Conservation (phyloP, 257 asterid species). For the Jacaranda copaia region DNA sequence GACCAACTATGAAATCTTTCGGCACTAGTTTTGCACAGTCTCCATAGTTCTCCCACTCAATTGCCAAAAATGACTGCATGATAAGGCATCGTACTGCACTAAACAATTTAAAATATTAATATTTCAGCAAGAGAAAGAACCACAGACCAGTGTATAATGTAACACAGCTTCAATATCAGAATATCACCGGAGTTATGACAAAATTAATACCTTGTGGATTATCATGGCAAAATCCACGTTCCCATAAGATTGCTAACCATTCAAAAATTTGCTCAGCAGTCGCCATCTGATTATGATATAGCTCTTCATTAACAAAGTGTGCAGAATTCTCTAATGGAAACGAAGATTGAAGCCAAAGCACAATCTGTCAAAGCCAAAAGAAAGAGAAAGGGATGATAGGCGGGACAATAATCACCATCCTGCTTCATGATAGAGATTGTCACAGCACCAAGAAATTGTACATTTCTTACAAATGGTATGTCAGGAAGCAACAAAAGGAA, state of each 20-base stretch:
- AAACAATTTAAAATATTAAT: constrained; percentile 19
- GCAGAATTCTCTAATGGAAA: constrained; percentile 48
- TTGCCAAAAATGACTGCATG: constrained; percentile 84
- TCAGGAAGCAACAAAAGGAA: constrained; percentile 14
- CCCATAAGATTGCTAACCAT: constrained; percentile 91
- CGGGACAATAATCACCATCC: constrained; percentile 22
- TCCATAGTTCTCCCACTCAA: constrained; percentile 68
- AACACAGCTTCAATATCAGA: constrained; percentile 27
- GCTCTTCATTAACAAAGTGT: constrained; percentile 47
- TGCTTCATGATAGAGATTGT: constrained; percentile 27
- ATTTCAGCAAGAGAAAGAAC: constrained; percentile 28
- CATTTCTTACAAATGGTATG: constrained; percentile 13
- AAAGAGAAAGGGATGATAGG: constrained; percentile 33
- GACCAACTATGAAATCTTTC: constrained; percentile 74
- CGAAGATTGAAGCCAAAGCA: constrained; percentile 69
- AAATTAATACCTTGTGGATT: constrained; percentile 80
- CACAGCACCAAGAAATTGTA: constrained; percentile 8
- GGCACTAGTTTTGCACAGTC: constrained; percentile 64
- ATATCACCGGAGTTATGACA: constrained; percentile 8
- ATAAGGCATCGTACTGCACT: constrained; percentile 83
- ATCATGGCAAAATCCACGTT: constrained; percentile 91
- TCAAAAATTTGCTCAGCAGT: constrained; percentile 64
- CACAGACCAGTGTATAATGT: constrained; percentile 20
- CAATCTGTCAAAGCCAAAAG: constrained; percentile 58
- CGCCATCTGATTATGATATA: constrained; percentile 55